These are phyloP conservation scores for Tremella mesenterica DNA, from an alignment of 768 basidiomycete genomes.

Conservation along the genomic window DNA sequence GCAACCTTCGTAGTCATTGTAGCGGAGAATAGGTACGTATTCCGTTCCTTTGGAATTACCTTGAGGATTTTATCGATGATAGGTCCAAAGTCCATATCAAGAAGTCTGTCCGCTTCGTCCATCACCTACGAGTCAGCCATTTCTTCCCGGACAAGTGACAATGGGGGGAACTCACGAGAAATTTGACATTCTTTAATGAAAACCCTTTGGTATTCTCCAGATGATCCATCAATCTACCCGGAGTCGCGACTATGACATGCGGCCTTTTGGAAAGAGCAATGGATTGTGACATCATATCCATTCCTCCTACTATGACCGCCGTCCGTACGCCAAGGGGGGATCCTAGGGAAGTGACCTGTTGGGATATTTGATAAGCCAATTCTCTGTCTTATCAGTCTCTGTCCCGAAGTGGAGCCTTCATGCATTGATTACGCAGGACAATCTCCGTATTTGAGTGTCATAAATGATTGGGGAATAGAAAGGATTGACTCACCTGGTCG, in stretches of 20 bases:
- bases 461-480: too few species aligned
- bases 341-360: conserved; percentile 87
- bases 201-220: conserved; percentile 97
- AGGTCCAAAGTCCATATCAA: conserved; percentile 94
- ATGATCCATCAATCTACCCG: conserved; percentile 85
- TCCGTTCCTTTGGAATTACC: conserved; percentile 84
- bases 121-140: too few species aligned
- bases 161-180: conserved; percentile 61
- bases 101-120: conserved; percentile 88
- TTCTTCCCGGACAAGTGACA: too few species aligned
- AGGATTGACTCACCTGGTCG: conserved; percentile 55
- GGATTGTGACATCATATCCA: conserved; percentile 81
- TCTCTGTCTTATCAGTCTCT: conserved; percentile 51
- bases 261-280: conserved; percentile 88
- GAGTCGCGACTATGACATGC: conserved; percentile 90
- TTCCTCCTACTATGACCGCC: conserved; percentile 86
- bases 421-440: too few species aligned
- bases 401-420: not conserved
- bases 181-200: conserved; percentile 72
- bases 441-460: too few species aligned
- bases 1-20: conserved; percentile 99
- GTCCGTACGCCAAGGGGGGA: conserved; percentile 86
- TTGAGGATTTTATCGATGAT: conserved; percentile 95
- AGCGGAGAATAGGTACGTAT: conserved; percentile 93
- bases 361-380: conserved; percentile 94